Conservation (phyloP, 805 yeast genomes). For the Monosporozyma aquatica region DNA sequence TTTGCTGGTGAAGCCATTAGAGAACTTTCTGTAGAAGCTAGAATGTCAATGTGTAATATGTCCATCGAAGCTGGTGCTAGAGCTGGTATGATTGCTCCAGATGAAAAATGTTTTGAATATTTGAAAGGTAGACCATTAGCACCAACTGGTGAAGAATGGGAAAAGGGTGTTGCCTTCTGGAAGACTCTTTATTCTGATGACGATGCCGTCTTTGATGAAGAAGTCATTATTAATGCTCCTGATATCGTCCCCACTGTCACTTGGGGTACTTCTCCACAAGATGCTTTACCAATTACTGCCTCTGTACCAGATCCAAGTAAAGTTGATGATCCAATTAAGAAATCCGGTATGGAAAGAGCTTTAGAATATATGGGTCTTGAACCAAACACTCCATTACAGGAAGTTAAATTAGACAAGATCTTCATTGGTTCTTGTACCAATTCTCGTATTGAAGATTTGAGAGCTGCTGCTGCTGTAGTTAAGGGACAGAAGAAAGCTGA, state of each 20-base stretch:
- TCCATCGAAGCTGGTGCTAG: constrained; percentile 98
- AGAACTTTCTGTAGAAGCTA: constrained; percentile 86
- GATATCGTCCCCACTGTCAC: constrained; percentile 95
- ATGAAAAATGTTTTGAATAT: constrained; percentile 78
- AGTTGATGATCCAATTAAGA: constrained; percentile 61
- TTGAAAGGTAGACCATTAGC: constrained; percentile 90
- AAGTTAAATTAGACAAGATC: constrained; percentile 80
- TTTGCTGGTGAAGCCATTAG: constrained; percentile 94
- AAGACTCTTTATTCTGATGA: constrained; percentile 76
- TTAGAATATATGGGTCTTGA: constrained; percentile 83
- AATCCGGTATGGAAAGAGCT: constrained; percentile 84
- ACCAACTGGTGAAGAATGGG: constrained; percentile 92
- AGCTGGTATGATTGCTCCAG: constrained; percentile 98
- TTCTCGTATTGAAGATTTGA: constrained; percentile 92
- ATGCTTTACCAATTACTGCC: constrained; percentile 90
- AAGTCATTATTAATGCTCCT: constrained; percentile 66
- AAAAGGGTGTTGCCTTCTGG: constrained; percentile 90
- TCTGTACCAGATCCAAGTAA: constrained; percentile 83
- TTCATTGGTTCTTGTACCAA: constrained; percentile 98
- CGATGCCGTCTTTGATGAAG: constrained; percentile 83
- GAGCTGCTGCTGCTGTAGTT: constrained; percentile 91
- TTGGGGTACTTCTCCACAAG: constrained; percentile 99
- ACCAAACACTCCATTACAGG: constrained; percentile 70
- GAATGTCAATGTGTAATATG: constrained; percentile 99
- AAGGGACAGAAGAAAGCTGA: constrained; percentile 82